Conservation (phyloP, 768 basidiomycete genomes). For the Agaricus subrufescens region DNA sequence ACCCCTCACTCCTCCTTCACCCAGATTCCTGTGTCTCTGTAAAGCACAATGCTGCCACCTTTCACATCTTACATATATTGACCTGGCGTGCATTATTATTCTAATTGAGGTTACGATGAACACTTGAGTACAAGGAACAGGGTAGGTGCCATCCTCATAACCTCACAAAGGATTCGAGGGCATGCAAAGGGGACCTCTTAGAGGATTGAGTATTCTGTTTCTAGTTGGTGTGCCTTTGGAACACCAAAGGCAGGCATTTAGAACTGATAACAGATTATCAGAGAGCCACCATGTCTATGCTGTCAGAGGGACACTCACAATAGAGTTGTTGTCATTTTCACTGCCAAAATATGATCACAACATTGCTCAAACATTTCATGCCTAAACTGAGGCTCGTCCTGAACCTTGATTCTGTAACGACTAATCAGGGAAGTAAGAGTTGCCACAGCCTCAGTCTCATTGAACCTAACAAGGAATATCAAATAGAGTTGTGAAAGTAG, state of each 20-base stretch:
- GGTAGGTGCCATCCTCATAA: too few species aligned
- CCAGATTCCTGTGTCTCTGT: too few species aligned
- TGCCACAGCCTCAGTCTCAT: slow-evolving; percentile 48
- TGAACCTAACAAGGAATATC: slow-evolving; percentile 29
- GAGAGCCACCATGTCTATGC: neutral
- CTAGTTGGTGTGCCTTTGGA: slow-evolving; percentile 9
- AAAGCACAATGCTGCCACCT: too few species aligned
- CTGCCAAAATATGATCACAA: slow-evolving; percentile 34
- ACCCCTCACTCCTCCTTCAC: too few species aligned
- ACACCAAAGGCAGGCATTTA: slow-evolving; percentile 19
- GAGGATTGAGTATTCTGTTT: neutral
- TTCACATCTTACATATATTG: too few species aligned
- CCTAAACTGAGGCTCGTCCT: slow-evolving; percentile 45
- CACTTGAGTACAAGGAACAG: too few species aligned
- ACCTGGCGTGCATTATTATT: too few species aligned
- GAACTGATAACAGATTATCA: slow-evolving; percentile 13
- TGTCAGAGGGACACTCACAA: slow-evolving; percentile 31
- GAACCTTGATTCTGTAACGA: slow-evolving; percentile 41
- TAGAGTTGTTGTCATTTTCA: slow-evolving; percentile 33
- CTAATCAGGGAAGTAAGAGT: slow-evolving; percentile 45
- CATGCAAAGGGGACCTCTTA: neutral
- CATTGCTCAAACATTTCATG: slow-evolving; percentile 42
- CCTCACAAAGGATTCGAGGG: too few species aligned
- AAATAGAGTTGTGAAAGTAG: neutral
- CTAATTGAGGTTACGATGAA: too few species aligned